Conservation (phyloP, 371 early-diverging fungal species). For the Rhizopus delemar region DNA sequence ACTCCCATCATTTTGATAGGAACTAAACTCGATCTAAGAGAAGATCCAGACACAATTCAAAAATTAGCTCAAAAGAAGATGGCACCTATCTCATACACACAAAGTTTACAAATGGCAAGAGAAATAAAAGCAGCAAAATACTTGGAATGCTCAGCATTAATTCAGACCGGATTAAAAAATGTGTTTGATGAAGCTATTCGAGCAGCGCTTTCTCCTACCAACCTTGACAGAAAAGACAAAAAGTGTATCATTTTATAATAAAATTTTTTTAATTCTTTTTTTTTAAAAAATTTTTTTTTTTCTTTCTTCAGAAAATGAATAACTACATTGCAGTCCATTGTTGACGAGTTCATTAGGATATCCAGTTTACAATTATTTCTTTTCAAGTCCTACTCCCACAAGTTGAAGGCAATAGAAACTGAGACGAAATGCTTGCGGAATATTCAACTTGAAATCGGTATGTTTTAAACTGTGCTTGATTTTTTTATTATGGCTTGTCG, state of each 20-base stretch:
- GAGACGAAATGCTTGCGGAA: neutral
- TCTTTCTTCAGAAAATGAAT: no score
- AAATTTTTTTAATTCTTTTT: neutral
- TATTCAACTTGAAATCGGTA: slow-evolving; percentile 6
- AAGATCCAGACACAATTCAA: slow-evolving; percentile 57
- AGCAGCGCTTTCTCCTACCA: slow-evolving; percentile 76
- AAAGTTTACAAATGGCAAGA: slow-evolving; percentile 75
- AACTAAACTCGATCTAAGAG: slow-evolving; percentile 70
- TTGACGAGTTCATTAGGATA: no score
- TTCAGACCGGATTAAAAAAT: slow-evolving; percentile 90
- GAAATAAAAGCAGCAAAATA: slow-evolving; percentile 80
- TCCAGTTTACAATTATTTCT: no score
- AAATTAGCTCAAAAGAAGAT: slow-evolving; percentile 67
- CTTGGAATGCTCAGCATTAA: slow-evolving; percentile 86
- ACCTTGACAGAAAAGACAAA: slow-evolving; percentile 62
- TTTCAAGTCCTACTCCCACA: slow-evolving; percentile 3
- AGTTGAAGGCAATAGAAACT: neutral
- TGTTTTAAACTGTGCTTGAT: slow-evolving; percentile 35
- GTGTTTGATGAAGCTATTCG: slow-evolving; percentile 98
- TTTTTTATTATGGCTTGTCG: slow-evolving; percentile 17
- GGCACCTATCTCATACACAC: slow-evolving; percentile 73
- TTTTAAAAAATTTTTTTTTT: neutral
- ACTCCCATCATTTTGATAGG: slow-evolving; percentile 72
- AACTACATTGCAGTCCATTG: no score
- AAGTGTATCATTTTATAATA: slow-evolving; percentile 73